These are phyloP conservation scores for Scutellaria minor DNA, from an alignment of 257 asterid species.

Conservation along the genomic window DNA sequence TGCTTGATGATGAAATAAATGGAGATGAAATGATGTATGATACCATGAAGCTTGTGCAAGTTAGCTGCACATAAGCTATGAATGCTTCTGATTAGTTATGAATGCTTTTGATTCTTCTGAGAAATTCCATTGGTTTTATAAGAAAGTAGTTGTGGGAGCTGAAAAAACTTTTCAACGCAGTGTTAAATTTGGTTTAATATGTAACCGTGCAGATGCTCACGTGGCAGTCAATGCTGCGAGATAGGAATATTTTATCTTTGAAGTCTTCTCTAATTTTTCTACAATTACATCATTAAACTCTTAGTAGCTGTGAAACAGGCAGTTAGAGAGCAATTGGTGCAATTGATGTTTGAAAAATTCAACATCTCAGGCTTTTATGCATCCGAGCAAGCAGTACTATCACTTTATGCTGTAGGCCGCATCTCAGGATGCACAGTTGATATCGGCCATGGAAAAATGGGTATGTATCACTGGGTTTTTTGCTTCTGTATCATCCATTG, in stretches of 20 bases:
- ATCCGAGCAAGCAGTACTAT: constrained; percentile 91
- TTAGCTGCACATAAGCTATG: constrained; percentile 20
- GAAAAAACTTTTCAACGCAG: not conserved
- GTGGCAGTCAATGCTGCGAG: constrained; percentile 11
- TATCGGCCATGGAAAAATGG: constrained; percentile 90
- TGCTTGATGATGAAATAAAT: constrained; percentile 20
- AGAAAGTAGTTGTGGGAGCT: not conserved
- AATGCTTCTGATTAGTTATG: constrained; percentile 1
- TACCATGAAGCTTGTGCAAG: constrained; percentile 8
- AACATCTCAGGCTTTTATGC: constrained; percentile 93
- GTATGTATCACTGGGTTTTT: constrained; percentile 42
- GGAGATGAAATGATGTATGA: constrained; percentile 17
- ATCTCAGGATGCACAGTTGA: constrained; percentile 94
- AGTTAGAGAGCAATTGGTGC: constrained; percentile 88
- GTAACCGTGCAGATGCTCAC: constrained; percentile 16
- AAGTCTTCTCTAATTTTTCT: constrained; percentile 15
- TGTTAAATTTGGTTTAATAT: constrained; percentile 12
- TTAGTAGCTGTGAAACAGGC: constrained; percentile 56
- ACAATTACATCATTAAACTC: constrained; percentile 19
- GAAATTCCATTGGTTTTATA: constrained; percentile 3
- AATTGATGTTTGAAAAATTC: constrained; percentile 93
- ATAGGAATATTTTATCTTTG: constrained; percentile 8
- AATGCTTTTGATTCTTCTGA: constrained; percentile 2
- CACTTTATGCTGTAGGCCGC: constrained; percentile 96
- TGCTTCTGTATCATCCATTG: constrained; percentile 13